Evolutionary conservation across 1,284 basidiomycete species (phyloP).

Genomic region (Exobasidium rhododendri): DNA sequence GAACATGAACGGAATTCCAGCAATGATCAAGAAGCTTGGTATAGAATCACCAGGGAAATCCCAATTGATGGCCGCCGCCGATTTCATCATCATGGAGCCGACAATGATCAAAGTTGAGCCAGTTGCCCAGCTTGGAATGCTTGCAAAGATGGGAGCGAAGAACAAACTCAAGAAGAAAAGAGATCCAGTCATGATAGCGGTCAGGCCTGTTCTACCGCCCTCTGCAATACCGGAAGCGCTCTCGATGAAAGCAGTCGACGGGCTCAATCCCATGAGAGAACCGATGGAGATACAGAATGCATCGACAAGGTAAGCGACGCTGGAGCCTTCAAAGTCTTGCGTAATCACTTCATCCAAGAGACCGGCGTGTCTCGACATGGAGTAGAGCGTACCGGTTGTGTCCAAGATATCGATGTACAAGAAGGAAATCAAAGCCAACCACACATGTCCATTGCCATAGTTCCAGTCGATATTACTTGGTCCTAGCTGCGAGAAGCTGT

Average conservation of each 20-base stretch:
- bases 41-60: slow-evolving; percentile 76
- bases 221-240: slow-evolving; percentile 64
- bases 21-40: slow-evolving; percentile 57
- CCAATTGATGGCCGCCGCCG: slow-evolving; percentile 84
- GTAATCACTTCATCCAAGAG: slow-evolving; percentile 73
- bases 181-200: slow-evolving; percentile 70
- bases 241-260: slow-evolving; percentile 83
- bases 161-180: slow-evolving; percentile 71
- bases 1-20: slow-evolving; percentile 41
- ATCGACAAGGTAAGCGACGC: slow-evolving; percentile 68
- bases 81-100: slow-evolving; percentile 83
- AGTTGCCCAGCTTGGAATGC: slow-evolving; percentile 82
- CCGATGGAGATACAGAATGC: slow-evolving; percentile 78
- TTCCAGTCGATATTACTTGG: slow-evolving; percentile 63
- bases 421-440: slow-evolving; percentile 79
- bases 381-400: slow-evolving; percentile 72
- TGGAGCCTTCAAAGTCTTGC: slow-evolving; percentile 81
- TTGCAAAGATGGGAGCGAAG: slow-evolving; percentile 85
- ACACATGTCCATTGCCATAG: slow-evolving; percentile 69
- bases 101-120: slow-evolving; percentile 82
- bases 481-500: slow-evolving; percentile 55
- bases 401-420: slow-evolving; percentile 71
- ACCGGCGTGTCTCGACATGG: slow-evolving; percentile 89
- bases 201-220: slow-evolving; percentile 82
- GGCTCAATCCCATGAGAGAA: slow-evolving; percentile 77